These are phyloP conservation scores for Thymus mandschuricus DNA, from an alignment of 257 asterid genomes.

Conservation along the genomic window DNA sequence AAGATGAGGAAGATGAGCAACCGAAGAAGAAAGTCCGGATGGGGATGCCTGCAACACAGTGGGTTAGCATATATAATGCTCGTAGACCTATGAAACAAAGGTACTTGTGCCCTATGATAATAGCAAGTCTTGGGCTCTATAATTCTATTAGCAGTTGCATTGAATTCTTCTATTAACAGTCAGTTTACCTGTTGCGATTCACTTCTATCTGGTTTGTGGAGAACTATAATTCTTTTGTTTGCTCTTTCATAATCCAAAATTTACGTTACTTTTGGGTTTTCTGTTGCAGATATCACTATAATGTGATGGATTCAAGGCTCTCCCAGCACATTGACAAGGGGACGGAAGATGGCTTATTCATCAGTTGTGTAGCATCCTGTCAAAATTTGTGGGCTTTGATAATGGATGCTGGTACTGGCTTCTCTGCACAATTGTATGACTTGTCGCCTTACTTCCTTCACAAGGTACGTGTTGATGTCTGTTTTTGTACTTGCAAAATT, in stretches of 20 bases:
- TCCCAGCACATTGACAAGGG: constrained; percentile 81
- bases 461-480: constrained; percentile 47
- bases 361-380: constrained; percentile 70
- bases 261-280: constrained; percentile 27
- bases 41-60: constrained; percentile 84
- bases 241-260: constrained; percentile 15
- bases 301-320: constrained; percentile 72
- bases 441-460: constrained; percentile 69
- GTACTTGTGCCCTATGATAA: constrained; percentile 35
- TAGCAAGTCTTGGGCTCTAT: background rate
- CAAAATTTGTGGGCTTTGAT: constrained; percentile 80
- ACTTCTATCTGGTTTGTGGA: background rate
- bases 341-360: constrained; percentile 66
- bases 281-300: constrained; percentile 57
- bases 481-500: background rate
- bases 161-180: background rate
- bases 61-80: constrained; percentile 84
- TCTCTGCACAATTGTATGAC: constrained; percentile 61
- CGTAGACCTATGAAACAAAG: constrained; percentile 92
- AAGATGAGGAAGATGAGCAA: constrained; percentile 75
- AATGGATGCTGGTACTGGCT: constrained; percentile 94
- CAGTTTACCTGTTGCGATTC: constrained; percentile 5
- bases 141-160: background rate
- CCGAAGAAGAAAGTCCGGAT: constrained; percentile 78
- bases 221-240: background rate